phyloP scores from a whole-genome alignment of 1,284 basidiomycete genomes.

The Ustilago crameri region DNA sequence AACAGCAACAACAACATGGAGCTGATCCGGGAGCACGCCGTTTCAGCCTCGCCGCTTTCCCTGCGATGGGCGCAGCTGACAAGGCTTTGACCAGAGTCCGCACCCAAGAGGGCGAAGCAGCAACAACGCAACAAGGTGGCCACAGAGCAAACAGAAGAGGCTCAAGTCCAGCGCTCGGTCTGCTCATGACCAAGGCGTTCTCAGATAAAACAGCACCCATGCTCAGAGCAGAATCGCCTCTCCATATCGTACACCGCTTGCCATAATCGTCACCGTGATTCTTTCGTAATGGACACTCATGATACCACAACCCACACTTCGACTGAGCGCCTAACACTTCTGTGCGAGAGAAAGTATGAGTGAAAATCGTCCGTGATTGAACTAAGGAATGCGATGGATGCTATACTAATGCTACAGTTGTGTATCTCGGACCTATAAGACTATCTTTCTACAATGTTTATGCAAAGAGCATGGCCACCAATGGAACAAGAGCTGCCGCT shows the following conservation, averaged over 20 bases:
- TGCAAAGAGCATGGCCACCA: conserved; percentile 3
- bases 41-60: conserved; percentile 12
- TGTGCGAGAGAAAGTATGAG: background rate
- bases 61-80: background rate
- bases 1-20: conserved; percentile 11
- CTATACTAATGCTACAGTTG: conserved; percentile 6
- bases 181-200: background rate
- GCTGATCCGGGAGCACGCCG: conserved; percentile 2
- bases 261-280: background rate
- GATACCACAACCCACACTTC: background rate
- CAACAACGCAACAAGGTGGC: background rate
- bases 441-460: background rate
- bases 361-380: background rate
- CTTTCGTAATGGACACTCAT: too few species aligned
- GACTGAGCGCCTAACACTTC: too few species aligned
- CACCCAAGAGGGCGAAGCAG: conserved; percentile 13
- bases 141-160: conserved; percentile 4
- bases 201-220: conserved; percentile 1
- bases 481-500: background rate
- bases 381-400: background rate
- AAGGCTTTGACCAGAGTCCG: conserved; percentile 14
- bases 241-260: conserved; percentile 5
- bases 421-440: background rate
- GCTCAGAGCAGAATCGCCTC: conserved; percentile 12
- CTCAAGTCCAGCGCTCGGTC: conserved; percentile 7